Conservation (phyloP, 2,329 filamentous ascomycete species). For the Colletotrichum plurivorum region DNA sequence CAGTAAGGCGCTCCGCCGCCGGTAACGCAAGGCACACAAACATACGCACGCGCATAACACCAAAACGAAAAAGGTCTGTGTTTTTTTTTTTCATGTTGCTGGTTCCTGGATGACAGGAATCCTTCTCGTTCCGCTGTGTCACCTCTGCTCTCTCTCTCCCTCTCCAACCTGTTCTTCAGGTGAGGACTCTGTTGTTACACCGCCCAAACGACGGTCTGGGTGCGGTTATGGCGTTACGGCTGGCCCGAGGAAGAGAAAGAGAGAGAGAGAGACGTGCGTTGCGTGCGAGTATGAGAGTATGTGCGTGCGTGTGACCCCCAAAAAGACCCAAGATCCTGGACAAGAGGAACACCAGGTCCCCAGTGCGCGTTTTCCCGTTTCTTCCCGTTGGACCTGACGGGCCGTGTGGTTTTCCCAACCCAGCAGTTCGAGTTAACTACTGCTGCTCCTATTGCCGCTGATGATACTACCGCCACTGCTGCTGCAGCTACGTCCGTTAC, state of each 20-base stretch:
- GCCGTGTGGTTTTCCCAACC: no score
- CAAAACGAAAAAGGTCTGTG: background rate
- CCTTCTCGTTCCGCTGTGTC: background rate
- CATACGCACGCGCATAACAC: background rate
- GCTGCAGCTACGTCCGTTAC: constrained; percentile 21
- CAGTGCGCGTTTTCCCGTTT: background rate
- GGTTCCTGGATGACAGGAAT: constrained; percentile 1
- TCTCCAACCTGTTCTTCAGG: background rate
- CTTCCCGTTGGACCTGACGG: background rate
- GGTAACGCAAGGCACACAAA: background rate
- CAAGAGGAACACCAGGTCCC: background rate
- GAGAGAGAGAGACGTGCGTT: no score
- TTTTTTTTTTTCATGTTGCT: background rate
- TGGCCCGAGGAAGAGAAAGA: no score
- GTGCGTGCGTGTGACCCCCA: no score
- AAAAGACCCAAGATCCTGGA: constrained; percentile 13
- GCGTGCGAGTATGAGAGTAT: no score
- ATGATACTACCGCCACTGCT: background rate
- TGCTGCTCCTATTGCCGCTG: no score
- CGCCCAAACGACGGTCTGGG: no score
- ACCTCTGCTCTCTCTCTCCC: background rate
- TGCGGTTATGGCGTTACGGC: no score
- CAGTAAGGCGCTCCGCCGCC: background rate
- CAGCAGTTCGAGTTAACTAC: no score
- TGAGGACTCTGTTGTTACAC: no score